Evolutionary conservation across 805 yeast species (phyloP).

Genomic region (Yarrowia sp.): DNA sequence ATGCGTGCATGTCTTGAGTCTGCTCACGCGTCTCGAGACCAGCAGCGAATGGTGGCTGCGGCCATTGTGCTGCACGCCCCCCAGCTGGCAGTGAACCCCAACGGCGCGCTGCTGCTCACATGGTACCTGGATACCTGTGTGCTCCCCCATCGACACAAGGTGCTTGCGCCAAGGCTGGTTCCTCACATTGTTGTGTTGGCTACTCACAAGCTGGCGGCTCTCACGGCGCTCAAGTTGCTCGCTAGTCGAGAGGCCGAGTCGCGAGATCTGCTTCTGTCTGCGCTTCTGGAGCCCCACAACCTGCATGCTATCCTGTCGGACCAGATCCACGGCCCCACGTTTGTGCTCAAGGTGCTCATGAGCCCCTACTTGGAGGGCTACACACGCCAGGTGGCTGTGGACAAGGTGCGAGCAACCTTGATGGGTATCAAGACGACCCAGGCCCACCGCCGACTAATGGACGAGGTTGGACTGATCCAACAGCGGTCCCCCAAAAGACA

Average conservation of each 20-base stretch:
- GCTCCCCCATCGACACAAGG: constrained; percentile 66
- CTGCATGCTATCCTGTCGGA: constrained; percentile 71
- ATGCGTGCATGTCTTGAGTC: constrained; percentile 92
- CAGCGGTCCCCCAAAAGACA: constrained; percentile 27
- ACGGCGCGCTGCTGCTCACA: constrained; percentile 87
- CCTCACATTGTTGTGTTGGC: constrained; percentile 70
- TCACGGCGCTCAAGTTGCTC: constrained; percentile 77
- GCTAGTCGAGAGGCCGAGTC: constrained; percentile 76
- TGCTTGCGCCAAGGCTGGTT: constrained; percentile 67
- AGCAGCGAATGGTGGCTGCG: constrained; percentile 73
- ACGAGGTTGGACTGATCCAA: constrained; percentile 77
- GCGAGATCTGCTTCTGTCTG: constrained; percentile 65
- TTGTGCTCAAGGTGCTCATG: constrained; percentile 78
- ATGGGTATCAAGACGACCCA: constrained; percentile 68
- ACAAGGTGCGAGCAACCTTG: constrained; percentile 68
- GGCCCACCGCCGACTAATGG: constrained; percentile 84
- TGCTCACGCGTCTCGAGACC: constrained; percentile 68
- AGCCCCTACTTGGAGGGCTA: constrained; percentile 68
- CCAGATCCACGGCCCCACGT: constrained; percentile 71
- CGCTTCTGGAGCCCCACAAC: constrained; percentile 59
- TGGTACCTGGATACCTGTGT: constrained; percentile 92
- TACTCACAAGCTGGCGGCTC: constrained; percentile 82
- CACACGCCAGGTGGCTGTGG: constrained; percentile 63
- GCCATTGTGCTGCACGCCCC: constrained; percentile 80
- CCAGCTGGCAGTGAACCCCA: constrained; percentile 78